Percentiles rank a stretch among this genome's conserved stretches.
Conservation (phyloP, 2,329 filamentous ascomycete species). For the Cryphonectria carpinicola region DNA sequence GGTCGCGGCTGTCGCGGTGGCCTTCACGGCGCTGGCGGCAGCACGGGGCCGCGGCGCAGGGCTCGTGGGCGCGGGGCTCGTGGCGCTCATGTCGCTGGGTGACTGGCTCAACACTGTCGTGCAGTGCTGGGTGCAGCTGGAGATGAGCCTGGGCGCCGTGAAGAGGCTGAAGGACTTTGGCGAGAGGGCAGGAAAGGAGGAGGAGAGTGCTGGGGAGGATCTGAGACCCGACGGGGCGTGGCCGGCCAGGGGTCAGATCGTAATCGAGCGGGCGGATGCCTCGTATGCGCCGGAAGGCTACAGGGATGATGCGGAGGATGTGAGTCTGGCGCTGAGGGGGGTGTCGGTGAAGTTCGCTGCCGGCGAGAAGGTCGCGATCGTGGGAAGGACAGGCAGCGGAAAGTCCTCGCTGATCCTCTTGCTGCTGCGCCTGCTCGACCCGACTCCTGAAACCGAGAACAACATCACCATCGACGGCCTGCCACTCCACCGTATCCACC, state of each 20-base stretch:
- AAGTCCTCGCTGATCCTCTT: conserved; percentile 49
- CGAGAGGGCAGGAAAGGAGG: conserved; percentile 35
- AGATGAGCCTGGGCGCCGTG: conserved; percentile 44
- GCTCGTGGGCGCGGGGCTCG: conserved; percentile 33
- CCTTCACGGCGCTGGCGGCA: conserved; percentile 36
- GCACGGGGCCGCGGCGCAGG: conserved; percentile 26
- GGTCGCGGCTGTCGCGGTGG: conserved; percentile 37
- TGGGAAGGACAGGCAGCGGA: conserved; percentile 50
- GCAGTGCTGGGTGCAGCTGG: conserved; percentile 36
- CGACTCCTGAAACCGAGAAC: conserved; percentile 32
- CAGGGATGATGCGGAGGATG: conserved; percentile 1
- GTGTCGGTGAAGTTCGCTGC: conserved; percentile 37
- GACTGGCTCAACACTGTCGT: conserved; percentile 36
- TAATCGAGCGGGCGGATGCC: conserved; percentile 34
- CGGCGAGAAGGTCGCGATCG: conserved; percentile 45
- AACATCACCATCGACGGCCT: conserved; percentile 50
- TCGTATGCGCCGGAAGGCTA: conserved; percentile 32
- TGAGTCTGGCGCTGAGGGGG: conserved; percentile 35
- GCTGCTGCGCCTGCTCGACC: conserved; percentile 47
- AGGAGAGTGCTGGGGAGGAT: conserved; percentile 37
- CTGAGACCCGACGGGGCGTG: conserved; percentile 33
- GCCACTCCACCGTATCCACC: conserved; percentile 43
- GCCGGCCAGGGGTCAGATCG: conserved; percentile 34
- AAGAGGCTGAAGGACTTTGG: conserved; percentile 39
- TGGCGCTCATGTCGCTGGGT: conserved; percentile 39